Evolutionary conservation across 2,329 filamentous ascomycete genomes (phyloP), one percentile per base, ranked within the genome.

Genomic region (Aspergillus costaricaensis): DNA sequence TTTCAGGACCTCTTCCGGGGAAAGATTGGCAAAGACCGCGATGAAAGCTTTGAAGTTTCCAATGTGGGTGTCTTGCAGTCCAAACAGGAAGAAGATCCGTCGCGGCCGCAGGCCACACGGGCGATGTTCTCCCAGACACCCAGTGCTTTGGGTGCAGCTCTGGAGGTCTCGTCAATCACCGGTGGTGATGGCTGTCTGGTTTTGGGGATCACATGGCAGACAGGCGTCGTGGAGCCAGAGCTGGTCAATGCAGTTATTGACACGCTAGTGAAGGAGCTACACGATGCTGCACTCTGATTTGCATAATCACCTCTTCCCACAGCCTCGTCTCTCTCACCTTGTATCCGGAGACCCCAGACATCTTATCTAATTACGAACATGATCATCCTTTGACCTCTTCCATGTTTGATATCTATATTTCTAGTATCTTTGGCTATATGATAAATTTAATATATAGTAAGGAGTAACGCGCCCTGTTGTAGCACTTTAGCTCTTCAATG

Each of bases 61-160:
- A 83, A 82, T 65, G 56, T 83, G 4, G 81, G 81, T 0, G 67
- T 76, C 2, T 71, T 78, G 49, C 65, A 65, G 14, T 43, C 53
- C 2, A 58, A 59, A 15, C 43, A 52, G 19, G 32, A 53, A 6
- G 52, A 39, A 15, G 61, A 61, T 14, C 12, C 64, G 4, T 58
- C 62, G 32, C 57, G 60, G 7, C 67, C 73, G 65, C 65, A 60
- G 17, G 72, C 81, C 27, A 75, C 74, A 1, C 72, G 77, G 3
- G 74, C 81, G 66, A 61, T 79, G 4, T 82, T 83, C 57, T 80
- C 79, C 23, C 80, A 83, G 63, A 77, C 76, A 62, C 70, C 73
- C 2, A 76, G 72, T 63, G 74, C 77, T 1, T 69, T 73, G 2
- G 76, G 78, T 0, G 67, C 70, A 27, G 75, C 76, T 4, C 62